These are phyloP conservation scores for Metarhizium humberi DNA, from an alignment of 2,329 filamentous ascomycete species.

Conservation along the genomic window DNA sequence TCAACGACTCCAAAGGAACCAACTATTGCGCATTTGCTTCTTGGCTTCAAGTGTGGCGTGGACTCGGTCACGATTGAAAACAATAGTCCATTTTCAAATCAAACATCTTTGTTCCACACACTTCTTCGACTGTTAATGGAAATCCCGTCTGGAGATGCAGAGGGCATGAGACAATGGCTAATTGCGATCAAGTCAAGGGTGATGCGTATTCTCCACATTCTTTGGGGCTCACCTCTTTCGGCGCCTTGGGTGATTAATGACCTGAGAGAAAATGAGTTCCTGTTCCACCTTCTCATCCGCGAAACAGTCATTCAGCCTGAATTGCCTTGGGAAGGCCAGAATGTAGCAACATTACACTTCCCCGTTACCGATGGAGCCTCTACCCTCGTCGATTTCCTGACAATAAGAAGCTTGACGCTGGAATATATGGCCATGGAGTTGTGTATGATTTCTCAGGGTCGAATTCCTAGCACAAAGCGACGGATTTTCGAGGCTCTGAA, in stretches of 20 bases:
- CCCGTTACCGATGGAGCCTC: conserved; percentile 57
- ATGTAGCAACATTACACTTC: conserved; percentile 54
- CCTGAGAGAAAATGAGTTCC: conserved; percentile 67
- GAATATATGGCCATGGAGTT: conserved; percentile 84
- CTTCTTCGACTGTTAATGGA: conserved; percentile 64
- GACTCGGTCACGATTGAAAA: conserved; percentile 59
- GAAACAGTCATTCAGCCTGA: conserved; percentile 62
- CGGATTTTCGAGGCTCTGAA: conserved; percentile 65
- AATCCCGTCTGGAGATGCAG: conserved; percentile 55
- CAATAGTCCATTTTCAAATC: conserved; percentile 60
- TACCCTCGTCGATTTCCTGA: conserved; percentile 69
- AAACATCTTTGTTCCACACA: conserved; percentile 73
- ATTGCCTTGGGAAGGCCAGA: conserved; percentile 64
- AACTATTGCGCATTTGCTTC: conserved; percentile 79
- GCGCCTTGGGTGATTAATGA: conserved; percentile 66
- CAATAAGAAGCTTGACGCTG: conserved; percentile 65
- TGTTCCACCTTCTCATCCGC: conserved; percentile 66
- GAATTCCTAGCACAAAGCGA: conserved; percentile 60
- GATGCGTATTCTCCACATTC: conserved; percentile 64
- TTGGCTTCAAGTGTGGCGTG: conserved; percentile 75
- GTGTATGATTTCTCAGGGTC: conserved; percentile 62
- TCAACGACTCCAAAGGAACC: conserved; percentile 65
- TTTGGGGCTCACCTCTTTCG: conserved; percentile 80
- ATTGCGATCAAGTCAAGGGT: conserved; percentile 58
- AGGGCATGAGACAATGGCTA: conserved; percentile 57